Conservation (phyloP, 2,329 filamentous ascomycete genomes). For the Periconia macrospinosa region DNA sequence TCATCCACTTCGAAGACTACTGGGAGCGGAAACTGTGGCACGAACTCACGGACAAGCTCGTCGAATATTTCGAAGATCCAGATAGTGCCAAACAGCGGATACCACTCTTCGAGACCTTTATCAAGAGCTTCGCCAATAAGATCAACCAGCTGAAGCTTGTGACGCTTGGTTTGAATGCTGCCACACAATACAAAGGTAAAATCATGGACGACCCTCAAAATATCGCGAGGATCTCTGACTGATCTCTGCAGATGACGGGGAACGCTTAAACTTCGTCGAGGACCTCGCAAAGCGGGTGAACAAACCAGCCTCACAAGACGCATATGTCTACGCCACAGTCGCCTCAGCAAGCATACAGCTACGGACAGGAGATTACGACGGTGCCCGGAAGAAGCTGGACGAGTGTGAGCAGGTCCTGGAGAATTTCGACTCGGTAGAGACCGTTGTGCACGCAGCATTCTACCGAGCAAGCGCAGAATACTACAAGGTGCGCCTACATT, state of each 20-base stretch:
- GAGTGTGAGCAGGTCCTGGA: slow-evolving; percentile 86
- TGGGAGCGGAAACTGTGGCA: slow-evolving; percentile 99
- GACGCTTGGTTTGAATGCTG: slow-evolving; percentile 82
- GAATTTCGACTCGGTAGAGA: slow-evolving; percentile 91
- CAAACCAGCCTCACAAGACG: slow-evolving; percentile 90
- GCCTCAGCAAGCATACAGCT: slow-evolving; percentile 88
- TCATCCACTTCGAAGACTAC: slow-evolving; percentile 90
- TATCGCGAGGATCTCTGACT: slow-evolving; percentile 8
- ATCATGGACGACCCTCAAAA: neutral
- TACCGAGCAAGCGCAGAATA: slow-evolving; percentile 95
- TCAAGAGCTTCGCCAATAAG: slow-evolving; percentile 94
- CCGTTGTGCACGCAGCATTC: slow-evolving; percentile 91
- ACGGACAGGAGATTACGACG: slow-evolving; percentile 75
- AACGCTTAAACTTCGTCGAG: slow-evolving; percentile 83
- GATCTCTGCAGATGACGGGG: slow-evolving; percentile 70
- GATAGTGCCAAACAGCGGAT: slow-evolving; percentile 83
- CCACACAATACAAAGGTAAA: slow-evolving; percentile 77
- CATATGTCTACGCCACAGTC: slow-evolving; percentile 89
- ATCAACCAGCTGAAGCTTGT: slow-evolving; percentile 99
- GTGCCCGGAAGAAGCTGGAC: slow-evolving; percentile 83
- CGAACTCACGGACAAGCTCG: slow-evolving; percentile 86
- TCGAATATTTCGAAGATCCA: slow-evolving; percentile 83
- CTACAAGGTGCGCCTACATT: slow-evolving; percentile 65
- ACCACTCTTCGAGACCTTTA: slow-evolving; percentile 89
- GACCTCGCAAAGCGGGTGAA: slow-evolving; percentile 85